phyloP scores from a whole-genome alignment of 192 early-diverging fungal genomes.

The Podochytrium sp. region DNA sequence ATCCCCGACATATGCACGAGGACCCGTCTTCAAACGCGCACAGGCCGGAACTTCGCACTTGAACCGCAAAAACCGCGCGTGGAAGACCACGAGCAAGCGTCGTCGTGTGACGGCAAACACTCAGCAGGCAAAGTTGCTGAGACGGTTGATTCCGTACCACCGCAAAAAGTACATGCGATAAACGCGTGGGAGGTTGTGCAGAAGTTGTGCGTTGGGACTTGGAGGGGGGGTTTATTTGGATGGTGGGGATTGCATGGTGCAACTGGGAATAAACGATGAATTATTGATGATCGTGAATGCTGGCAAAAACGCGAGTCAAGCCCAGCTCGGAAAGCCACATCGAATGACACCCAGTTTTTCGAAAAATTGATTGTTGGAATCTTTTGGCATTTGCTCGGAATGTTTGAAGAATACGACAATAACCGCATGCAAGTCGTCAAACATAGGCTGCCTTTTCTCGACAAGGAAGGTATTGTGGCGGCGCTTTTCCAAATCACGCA shows the following conservation, averaged over 20 bases:
- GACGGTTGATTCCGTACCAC: slow-evolving; percentile 53
- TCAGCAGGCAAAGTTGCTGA: slow-evolving; percentile 41
- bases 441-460: neutral
- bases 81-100: slow-evolving; percentile 49
- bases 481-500: neutral
- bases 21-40: slow-evolving; percentile 48
- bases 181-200: neutral
- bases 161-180: slow-evolving; percentile 52
- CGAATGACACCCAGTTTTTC: too few species aligned
- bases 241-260: neutral
- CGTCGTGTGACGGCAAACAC: slow-evolving; percentile 39
- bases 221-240: neutral
- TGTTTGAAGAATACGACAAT: too few species aligned
- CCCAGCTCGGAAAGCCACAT: too few species aligned
- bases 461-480: slow-evolving; percentile 11
- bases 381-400: too few species aligned
- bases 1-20: slow-evolving; percentile 20
- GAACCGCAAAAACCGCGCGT: slow-evolving; percentile 51
- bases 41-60: slow-evolving; percentile 51
- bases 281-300: too few species aligned
- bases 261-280: neutral
- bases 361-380: too few species aligned
- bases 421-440: neutral
- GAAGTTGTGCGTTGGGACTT: neutral
- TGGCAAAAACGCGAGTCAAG: too few species aligned